A percentile compares a stretch with the other conserved stretches of the same genome.
These are phyloP conservation scores for Passalora sequoiae DNA, from an alignment of 2,329 filamentous ascomycete genomes.

Conservation along the genomic window DNA sequence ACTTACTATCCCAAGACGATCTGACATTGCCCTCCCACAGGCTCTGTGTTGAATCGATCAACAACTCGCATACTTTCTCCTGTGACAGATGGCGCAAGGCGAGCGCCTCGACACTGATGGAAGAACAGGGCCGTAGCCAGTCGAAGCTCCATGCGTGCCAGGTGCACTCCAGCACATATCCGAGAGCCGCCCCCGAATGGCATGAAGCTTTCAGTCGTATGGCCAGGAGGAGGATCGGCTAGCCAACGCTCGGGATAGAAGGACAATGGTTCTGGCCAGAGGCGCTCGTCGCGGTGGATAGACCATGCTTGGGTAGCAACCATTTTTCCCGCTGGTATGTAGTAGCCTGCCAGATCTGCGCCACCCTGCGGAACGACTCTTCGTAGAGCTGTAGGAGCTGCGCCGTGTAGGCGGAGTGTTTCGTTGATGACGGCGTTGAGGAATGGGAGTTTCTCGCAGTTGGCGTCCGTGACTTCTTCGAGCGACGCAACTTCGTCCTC, in stretches of 20 bases:
- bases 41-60: constrained; percentile 12
- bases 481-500: constrained; percentile 22
- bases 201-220: constrained; percentile 13
- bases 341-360: constrained; percentile 31
- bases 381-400: constrained; percentile 34
- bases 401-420: constrained; percentile 35
- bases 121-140: constrained; percentile 19
- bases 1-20: no score
- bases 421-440: constrained; percentile 38
- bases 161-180: constrained; percentile 19
- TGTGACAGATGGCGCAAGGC: constrained; percentile 15
- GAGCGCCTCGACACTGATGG: constrained; percentile 15
- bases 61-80: constrained; percentile 18
- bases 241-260: no score
- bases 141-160: constrained; percentile 23
- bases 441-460: constrained; percentile 30
- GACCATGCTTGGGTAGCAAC: constrained; percentile 39
- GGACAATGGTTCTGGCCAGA: constrained; percentile 25
- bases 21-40: constrained; percentile 4
- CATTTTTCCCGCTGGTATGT: constrained; percentile 34
- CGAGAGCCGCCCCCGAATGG: constrained; percentile 32
- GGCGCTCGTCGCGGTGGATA: constrained; percentile 33
- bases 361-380: constrained; percentile 35
- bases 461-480: constrained; percentile 18
- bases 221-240: no score